phyloP scores from a whole-genome alignment of 108 stramenopile species.

The Poteriospumella lacustris region DNA sequence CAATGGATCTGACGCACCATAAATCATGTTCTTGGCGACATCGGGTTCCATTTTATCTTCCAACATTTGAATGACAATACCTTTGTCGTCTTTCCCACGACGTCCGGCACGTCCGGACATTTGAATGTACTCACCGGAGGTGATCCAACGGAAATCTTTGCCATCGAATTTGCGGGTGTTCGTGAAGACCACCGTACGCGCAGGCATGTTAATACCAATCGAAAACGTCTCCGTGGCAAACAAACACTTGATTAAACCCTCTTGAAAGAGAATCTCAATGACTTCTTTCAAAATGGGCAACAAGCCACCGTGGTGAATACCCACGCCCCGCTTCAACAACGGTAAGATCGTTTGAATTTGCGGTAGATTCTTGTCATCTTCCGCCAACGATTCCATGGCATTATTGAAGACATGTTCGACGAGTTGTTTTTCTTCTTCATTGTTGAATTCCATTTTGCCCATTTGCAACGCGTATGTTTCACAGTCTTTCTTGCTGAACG shows the following conservation, averaged over 20 bases:
- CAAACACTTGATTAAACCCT: constrained; percentile 89
- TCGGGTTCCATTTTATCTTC: constrained; percentile 97
- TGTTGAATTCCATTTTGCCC: constrained; percentile 69
- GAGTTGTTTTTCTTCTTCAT: constrained; percentile 89
- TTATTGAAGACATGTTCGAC: constrained; percentile 86
- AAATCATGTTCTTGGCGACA: constrained; percentile 84
- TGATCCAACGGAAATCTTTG: constrained; percentile 51
- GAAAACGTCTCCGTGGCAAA: constrained; percentile 99
- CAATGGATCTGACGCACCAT: constrained; percentile 89
- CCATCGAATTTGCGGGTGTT: constrained; percentile 96
- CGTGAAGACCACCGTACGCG: constrained; percentile 98
- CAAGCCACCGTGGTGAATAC: constrained; percentile 98
- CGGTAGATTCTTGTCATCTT: constrained; percentile 90
- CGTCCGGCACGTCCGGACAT: constrained; percentile 97
- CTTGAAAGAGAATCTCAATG: constrained; percentile 95
- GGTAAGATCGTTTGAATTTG: constrained; percentile 80
- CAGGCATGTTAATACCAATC: constrained; percentile 99
- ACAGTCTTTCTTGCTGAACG: constrained; percentile 95
- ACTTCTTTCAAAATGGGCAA: constrained; percentile 98
- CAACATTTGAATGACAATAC: constrained; percentile 98
- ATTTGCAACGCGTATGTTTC: constrained; percentile 56
- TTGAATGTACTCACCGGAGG: constrained; percentile 88
- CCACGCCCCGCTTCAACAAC: constrained; percentile 89
- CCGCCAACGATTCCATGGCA: constrained; percentile 87
- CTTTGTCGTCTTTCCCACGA: constrained; percentile 94